A percentile compares a stretch with the other conserved stretches of the same genome.
These are phyloP conservation scores for Candida coquimbonensis DNA, from an alignment of 805 yeast genomes.

Conservation along the genomic window DNA sequence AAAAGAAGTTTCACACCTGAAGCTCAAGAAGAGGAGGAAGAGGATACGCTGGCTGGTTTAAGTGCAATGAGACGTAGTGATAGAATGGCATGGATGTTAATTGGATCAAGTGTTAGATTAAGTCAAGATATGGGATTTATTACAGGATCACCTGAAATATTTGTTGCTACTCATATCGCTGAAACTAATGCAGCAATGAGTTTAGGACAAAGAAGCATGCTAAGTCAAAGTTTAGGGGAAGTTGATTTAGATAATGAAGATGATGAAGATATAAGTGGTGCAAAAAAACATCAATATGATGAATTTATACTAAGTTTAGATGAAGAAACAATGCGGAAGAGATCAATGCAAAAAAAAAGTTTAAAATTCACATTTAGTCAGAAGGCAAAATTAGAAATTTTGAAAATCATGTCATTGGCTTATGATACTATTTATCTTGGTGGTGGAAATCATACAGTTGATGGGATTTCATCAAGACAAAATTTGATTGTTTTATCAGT, in stretches of 20 bases:
- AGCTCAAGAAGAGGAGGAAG: not conserved
- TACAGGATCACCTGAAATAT: slow-evolving; percentile 64
- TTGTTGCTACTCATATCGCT: slow-evolving; percentile 76
- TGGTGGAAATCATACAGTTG: slow-evolving; percentile 38
- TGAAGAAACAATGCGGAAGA: slow-evolving; percentile 24
- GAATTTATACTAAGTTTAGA: slow-evolving; percentile 23
- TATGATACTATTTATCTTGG: slow-evolving; percentile 72
- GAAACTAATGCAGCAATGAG: slow-evolving; percentile 82
- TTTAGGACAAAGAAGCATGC: slow-evolving; percentile 70
- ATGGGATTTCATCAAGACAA: slow-evolving; percentile 48
- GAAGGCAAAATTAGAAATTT: slow-evolving; percentile 70
- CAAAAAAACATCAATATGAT: slow-evolving; percentile 24
- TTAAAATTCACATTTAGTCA: slow-evolving; percentile 55
- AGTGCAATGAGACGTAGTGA: slow-evolving; percentile 84
- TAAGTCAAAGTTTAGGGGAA: slow-evolving; percentile 65
- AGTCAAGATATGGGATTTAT: slow-evolving; percentile 84
- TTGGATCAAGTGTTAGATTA: slow-evolving; percentile 78
- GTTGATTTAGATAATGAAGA: slow-evolving; percentile 46
- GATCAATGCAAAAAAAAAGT: slow-evolving; percentile 20
- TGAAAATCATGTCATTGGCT: slow-evolving; percentile 74
- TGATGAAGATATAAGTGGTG: slow-evolving; percentile 22
- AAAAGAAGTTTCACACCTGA: slow-evolving; percentile 2
- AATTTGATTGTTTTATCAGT: slow-evolving; percentile 66
- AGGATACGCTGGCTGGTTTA: slow-evolving; percentile 51
- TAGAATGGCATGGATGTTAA: slow-evolving; percentile 90